Conservation (phyloP, 192 early-diverging fungal genomes). For the Backusella australiensis region DNA sequence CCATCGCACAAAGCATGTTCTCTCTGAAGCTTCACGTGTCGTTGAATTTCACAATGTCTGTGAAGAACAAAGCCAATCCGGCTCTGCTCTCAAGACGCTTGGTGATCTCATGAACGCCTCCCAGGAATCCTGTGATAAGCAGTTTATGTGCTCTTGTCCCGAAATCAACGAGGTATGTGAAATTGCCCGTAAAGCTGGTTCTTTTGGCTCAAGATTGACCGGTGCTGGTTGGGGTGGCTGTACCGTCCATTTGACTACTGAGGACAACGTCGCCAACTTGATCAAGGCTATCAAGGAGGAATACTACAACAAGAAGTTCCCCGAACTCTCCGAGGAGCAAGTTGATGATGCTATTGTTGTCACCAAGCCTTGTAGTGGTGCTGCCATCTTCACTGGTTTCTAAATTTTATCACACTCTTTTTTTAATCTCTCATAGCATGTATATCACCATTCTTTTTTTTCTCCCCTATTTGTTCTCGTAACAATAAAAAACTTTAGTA, state of each 20-base stretch:
- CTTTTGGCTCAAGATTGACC: constrained; percentile 81
- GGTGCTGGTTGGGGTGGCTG: constrained; percentile 94
- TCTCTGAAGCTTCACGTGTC: constrained; percentile 77
- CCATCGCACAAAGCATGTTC: constrained; percentile 80
- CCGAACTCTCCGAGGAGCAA: constrained; percentile 42
- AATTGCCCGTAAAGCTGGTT: constrained; percentile 63
- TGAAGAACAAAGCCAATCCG: constrained; percentile 19
- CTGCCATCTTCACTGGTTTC: constrained; percentile 40
- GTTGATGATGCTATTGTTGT: constrained; percentile 55
- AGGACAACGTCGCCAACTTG: constrained; percentile 58
- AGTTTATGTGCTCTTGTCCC: constrained; percentile 79
- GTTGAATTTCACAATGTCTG: constrained; percentile 66
- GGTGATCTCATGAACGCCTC: constrained; percentile 88
- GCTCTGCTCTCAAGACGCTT: constrained; percentile 45
- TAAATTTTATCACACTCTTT: not conserved
- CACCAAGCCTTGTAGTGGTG: constrained; percentile 42
- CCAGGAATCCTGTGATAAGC: constrained; percentile 75
- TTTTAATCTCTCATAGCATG: not conserved
- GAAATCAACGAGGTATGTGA: constrained; percentile 82
- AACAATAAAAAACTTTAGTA: not conserved
- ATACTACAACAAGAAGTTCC: constrained; percentile 59
- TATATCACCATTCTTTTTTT: not conserved
- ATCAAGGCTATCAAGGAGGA: constrained; percentile 60
- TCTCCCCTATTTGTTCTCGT: not conserved
- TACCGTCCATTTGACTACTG: constrained; percentile 74